These are phyloP conservation scores for Pholiota adiposa DNA, from an alignment of 1,284 basidiomycete genomes.

Conservation along the genomic window DNA sequence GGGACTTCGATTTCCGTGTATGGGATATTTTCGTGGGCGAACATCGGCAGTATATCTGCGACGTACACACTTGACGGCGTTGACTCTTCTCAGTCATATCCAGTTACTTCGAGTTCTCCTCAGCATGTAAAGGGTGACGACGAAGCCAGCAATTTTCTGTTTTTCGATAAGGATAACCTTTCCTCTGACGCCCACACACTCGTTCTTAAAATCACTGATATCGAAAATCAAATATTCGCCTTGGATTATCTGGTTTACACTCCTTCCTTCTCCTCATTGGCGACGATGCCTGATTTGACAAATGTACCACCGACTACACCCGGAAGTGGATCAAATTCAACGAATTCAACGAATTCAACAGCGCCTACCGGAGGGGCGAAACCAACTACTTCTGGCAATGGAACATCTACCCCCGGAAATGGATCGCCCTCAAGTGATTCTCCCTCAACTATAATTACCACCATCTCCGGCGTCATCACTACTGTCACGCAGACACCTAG, in stretches of 20 bases:
- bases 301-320: not conserved
- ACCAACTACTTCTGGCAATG: not conserved
- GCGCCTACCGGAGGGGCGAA: not conserved
- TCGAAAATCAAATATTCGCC: constrained; percentile 16
- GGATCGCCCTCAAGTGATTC: not conserved
- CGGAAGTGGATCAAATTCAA: not conserved
- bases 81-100: constrained; percentile 2
- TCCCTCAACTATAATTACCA: not conserved
- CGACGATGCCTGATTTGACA: constrained; percentile 18
- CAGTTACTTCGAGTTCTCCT: constrained; percentile 11
- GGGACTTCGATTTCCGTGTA: constrained; percentile 19
- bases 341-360: no score
- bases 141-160: constrained; percentile 21
- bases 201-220: constrained; percentile 20
- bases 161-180: constrained; percentile 19
- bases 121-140: constrained; percentile 12
- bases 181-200: constrained; percentile 23
- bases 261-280: constrained; percentile 20
- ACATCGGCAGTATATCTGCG: constrained; percentile 1
- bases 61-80: constrained; percentile 9
- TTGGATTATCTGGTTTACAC: constrained; percentile 21
- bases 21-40: constrained; percentile 8
- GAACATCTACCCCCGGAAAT: not conserved
- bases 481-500: not conserved
- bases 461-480: not conserved